Conservation (phyloP, 2,329 filamentous ascomycete species). For the Aspergillus sp. region DNA sequence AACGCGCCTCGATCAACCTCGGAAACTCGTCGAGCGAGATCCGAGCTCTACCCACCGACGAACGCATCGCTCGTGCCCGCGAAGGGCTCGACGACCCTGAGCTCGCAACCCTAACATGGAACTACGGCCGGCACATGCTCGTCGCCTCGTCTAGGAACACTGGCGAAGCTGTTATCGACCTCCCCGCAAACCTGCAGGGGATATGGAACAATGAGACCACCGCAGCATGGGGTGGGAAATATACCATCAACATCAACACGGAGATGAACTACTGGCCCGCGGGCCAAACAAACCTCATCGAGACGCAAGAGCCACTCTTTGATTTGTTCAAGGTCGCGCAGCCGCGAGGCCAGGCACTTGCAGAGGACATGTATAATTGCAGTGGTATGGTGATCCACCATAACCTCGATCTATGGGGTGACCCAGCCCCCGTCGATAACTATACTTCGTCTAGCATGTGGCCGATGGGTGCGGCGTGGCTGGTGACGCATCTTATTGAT, state of each 20-base stretch:
- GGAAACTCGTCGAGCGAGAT: background rate
- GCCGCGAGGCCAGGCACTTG: background rate
- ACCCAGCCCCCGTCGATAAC: constrained; percentile 7
- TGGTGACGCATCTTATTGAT: constrained; percentile 1
- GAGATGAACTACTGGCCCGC: constrained; percentile 10
- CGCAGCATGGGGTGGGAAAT: constrained; percentile 8
- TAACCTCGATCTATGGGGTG: constrained; percentile 8
- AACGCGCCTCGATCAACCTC: background rate
- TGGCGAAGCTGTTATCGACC: background rate
- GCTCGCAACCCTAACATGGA: constrained; percentile 2
- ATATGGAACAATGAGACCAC: constrained; percentile 9
- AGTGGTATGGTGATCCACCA: constrained; percentile 5
- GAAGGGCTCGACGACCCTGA: background rate
- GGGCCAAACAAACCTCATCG: background rate
- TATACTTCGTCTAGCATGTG: constrained; percentile 7
- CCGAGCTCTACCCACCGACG: background rate
- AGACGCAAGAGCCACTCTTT: background rate
- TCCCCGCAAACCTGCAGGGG: constrained; percentile 3
- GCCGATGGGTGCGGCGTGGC: constrained; percentile 8
- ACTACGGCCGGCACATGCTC: constrained; percentile 4
- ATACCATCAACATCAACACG: constrained; percentile 8
- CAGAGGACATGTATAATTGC: constrained; percentile 4
- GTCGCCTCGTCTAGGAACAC: constrained; percentile 4
- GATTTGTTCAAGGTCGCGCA: background rate
- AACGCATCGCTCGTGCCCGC: constrained; percentile 1